Evolutionary conservation across 1,284 basidiomycete species (phyloP), one percentile per base, ranked within the genome.

Genomic region (Inonotus hispidus): DNA sequence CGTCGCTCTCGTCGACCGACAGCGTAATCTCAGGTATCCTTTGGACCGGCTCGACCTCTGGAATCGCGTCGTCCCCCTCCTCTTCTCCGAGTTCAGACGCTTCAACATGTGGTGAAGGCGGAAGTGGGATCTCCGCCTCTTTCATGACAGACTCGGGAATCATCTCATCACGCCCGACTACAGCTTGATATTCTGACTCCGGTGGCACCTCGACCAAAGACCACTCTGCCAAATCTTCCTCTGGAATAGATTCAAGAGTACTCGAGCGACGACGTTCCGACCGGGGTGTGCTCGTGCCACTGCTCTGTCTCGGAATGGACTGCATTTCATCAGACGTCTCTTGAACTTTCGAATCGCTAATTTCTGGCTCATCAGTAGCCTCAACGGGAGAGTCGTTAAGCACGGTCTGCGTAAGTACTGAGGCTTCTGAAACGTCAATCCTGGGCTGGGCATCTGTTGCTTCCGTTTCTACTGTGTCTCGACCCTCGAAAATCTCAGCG

Each of bases 141-240:
- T 21, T 27, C 21, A 25, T 19, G 19, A 19, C 43, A 13, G 13
- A 21, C 6, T 29, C 49, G 11, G 32, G 16, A 38, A 10, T 16
- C 1, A 8, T 13, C 25, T 29, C 53, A 8, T 16, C 10, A 23
- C 10, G 21, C 13, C 19, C 53, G 41, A 1, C 29, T 1, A 11
- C 50, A 43, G 25, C 35, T 41, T 38, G n/a, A 32, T 49, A 54
- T 43, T 46, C 27, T 14, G 59, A 46, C 45, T 19, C n/a, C 27
- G 41, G 27, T 25, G 52, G 41, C 11, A 52, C 50, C 14, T 62
- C 61, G 50, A 59, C 27, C 7, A 62, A 4, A 23, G 45, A 37
- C 56, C 61, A 62, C 29, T 62, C 60, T 23, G 54, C 59, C 37
- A 23, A 47, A 35, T 56, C 59, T 49, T 62, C 61, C 38, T 61